Base-by-base conservation (phyloP, 441 rosid genomes). In the Arabidopsis lyrata region DNA sequence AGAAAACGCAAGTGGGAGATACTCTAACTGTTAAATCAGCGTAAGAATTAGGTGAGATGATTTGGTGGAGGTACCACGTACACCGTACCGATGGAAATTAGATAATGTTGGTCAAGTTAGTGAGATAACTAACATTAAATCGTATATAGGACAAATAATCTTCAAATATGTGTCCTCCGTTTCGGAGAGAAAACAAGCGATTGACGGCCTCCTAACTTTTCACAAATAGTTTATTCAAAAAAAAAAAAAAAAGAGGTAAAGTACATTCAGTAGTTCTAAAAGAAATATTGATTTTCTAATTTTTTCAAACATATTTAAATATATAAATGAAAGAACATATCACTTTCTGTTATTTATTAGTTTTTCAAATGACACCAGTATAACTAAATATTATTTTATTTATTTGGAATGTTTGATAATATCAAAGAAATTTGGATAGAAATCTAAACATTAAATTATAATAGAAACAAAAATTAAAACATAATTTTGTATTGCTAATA, bases 61-160 rank as follows among this genome's bases (percentile, higher is more conserved):
- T 71, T 70, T 8, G 49, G 65, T 73, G 71, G 66, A 65, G 44
- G 44, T 56, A 73, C 71, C 58, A 73, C 72, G 66, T 56, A 49
- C 24, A 56, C 59, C 69, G 63, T 63, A 72, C 63, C 27, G 14
- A 63, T 60, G 24, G 24, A 41, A 29, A 38, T 52, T 59, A 7
- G 20, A 42, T 44, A 32, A 31, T 44, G 41, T 42, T 58, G 39
- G 66, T 59, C 47, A 70, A 8, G 57, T 4, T 20, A 36, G 49
- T 22, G 47, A 34, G 18, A 54, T 47, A 45, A 18, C 6, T 47
- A 45, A 18, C 6, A 34, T 45, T 3, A 13, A 68, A 58, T 64
- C 44, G 12, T 48, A 4, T 32, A 50, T 62, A n/a, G 34, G 50
- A 36, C 27, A 24, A 42, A 57, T 41, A 24, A 18, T 47, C 8